Percentiles rank a stretch among this genome's conserved stretches.
phyloP scores from a whole-genome alignment of 1,284 basidiomycete genomes.

The Cryptococcus jaspeensis region DNA sequence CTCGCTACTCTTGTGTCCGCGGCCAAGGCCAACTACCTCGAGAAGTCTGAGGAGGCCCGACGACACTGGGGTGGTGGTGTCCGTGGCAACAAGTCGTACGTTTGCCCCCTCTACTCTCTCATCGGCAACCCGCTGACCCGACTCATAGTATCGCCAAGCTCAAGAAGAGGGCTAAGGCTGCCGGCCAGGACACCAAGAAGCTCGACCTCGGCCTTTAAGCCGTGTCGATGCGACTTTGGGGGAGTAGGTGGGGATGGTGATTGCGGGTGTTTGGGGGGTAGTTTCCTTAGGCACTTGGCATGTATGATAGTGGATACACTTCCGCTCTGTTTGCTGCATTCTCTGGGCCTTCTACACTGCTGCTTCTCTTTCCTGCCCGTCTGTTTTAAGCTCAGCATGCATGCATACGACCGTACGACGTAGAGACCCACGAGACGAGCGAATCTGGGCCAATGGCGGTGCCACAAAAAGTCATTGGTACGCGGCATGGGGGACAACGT shows the following conservation, averaged over 20 bases:
- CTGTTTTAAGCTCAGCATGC: too few relatives aligned
- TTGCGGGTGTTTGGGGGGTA: conserved; percentile 14
- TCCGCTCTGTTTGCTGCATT: background rate
- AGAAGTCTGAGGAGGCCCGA: conserved; percentile 91
- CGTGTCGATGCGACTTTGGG: conserved; percentile 5
- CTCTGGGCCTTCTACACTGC: too few relatives aligned
- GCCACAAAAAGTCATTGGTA: conserved; percentile 17
- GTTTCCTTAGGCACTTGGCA: conserved; percentile 14
- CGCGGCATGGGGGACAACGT: conserved; percentile 6
- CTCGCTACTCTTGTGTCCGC: conserved; percentile 89
- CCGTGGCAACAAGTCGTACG: conserved; percentile 78
- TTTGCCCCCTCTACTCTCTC: background rate
- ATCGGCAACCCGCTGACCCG: conserved; percentile 3
- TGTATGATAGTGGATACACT: conserved; percentile 25
- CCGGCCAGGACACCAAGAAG: conserved; percentile 49
- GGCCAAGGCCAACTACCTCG: conserved; percentile 96
- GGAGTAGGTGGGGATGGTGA: conserved; percentile 4
- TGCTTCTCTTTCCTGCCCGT: too few relatives aligned
- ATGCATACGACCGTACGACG: background rate
- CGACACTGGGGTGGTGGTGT: conserved; percentile 95
- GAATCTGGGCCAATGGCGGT: conserved; percentile 12
- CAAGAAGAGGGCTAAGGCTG: conserved; percentile 87
- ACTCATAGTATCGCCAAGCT: conserved; percentile 83
- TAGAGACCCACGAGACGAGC: background rate
- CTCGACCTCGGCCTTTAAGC: conserved; percentile 50